Percentiles rank a stretch among this genome's conserved stretches.
Evolutionary conservation across 495 filamentous ascomycete genomes (phyloP).

Genomic region (Lasiosphaeria hispida): DNA sequence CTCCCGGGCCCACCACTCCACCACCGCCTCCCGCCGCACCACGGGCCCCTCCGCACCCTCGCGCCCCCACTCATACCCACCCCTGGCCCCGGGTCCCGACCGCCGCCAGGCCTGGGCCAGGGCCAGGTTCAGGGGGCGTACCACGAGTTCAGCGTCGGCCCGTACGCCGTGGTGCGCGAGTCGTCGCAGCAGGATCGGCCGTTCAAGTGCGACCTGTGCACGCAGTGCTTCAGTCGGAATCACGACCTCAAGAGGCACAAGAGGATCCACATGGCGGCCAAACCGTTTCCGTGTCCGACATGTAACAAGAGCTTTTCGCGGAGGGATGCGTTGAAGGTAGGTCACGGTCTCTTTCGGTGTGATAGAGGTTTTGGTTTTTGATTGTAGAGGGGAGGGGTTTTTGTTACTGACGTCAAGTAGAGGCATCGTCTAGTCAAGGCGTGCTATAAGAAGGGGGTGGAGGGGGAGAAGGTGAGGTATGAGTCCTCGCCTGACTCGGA

Average conservation of each 20-base stretch:
- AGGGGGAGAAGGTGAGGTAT: neutral
- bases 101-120: neutral
- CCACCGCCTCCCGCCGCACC: neutral
- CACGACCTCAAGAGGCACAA: conserved; percentile 97
- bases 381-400: neutral
- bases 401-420: neutral
- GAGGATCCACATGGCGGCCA: conserved; percentile 87
- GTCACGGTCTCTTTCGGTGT: no score
- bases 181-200: conserved; percentile 63
- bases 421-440: conserved; percentile 15
- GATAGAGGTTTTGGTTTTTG: neutral
- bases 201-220: conserved; percentile 90
- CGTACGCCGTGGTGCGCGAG: conserved; percentile 14
- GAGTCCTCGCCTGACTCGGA: conserved; percentile 1
- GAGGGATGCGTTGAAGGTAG: conserved; percentile 99
- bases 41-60: neutral
- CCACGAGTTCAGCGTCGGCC: conserved; percentile 15
- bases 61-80: neutral
- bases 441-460: conserved; percentile 7
- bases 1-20: neutral
- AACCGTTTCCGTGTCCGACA: conserved; percentile 88
- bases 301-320: conserved; percentile 96
- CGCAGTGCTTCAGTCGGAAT: conserved; percentile 92
- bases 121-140: neutral
- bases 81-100: neutral